Conservation (phyloP, 75 land plant genomes). For the Sequoia sempervirens region DNA sequence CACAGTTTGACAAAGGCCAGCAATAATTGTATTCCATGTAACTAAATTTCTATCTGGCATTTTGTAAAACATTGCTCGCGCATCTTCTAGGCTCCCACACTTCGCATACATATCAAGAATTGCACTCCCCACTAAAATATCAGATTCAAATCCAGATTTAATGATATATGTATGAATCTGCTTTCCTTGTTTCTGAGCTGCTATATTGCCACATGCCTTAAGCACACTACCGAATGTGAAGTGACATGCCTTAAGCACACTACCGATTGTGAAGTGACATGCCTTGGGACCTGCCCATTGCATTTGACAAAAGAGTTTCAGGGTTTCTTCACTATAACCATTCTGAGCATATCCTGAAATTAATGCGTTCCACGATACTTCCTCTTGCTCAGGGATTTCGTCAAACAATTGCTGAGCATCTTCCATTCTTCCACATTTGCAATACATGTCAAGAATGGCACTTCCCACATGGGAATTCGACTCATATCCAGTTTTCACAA, state of each 20-base stretch:
- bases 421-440: constrained; percentile 28
- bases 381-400: constrained; percentile 15
- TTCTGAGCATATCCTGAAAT: constrained; percentile 46
- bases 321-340: constrained; percentile 37
- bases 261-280: constrained; percentile 21
- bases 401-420: constrained; percentile 25
- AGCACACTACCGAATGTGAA: constrained; percentile 27
- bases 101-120: constrained; percentile 47
- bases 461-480: constrained; percentile 21
- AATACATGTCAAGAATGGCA: constrained; percentile 35
- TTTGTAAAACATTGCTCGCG: constrained; percentile 25
- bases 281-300: constrained; percentile 13
- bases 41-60: constrained; percentile 20
- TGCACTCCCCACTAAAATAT: constrained; percentile 29
- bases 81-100: constrained; percentile 36
- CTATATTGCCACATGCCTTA: constrained; percentile 29
- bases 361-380: constrained; percentile 31
- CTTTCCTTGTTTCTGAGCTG: constrained; percentile 22
- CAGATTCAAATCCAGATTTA: constrained; percentile 24
- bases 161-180: constrained; percentile 24
- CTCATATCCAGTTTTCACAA: constrained; percentile 17
- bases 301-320: constrained; percentile 23
- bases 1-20: constrained; percentile 31
- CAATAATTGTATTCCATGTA: constrained; percentile 41
- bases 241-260: constrained; percentile 17